Percentiles rank a stretch among this genome's conserved stretches.
Conservation (phyloP, 768 basidiomycete genomes). For the Phaffia tasmanica region DNA sequence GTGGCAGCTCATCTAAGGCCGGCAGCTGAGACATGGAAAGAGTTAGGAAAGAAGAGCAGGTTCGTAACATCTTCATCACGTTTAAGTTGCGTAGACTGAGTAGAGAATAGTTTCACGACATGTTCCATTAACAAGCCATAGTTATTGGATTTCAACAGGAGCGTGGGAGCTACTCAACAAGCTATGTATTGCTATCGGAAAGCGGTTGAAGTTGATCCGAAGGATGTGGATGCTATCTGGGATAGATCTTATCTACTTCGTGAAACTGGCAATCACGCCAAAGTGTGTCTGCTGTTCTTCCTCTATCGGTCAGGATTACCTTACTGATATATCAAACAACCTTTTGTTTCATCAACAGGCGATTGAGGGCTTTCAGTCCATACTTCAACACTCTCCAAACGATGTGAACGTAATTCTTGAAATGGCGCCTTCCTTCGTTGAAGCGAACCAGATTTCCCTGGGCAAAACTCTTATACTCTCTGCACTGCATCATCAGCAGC, state of each 20-base stretch:
- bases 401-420: constrained; percentile 69
- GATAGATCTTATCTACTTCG: constrained; percentile 73
- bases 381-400: constrained; percentile 66
- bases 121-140: neutral
- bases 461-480: constrained; percentile 59
- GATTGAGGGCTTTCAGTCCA: constrained; percentile 52
- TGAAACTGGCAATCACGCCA: constrained; percentile 57
- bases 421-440: constrained; percentile 62
- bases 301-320: neutral
- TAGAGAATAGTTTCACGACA: neutral
- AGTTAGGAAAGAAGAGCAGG: constrained; percentile 64
- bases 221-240: constrained; percentile 76
- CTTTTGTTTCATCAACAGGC: constrained; percentile 40
- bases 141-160: constrained; percentile 39
- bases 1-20: constrained; percentile 81
- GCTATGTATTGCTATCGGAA: constrained; percentile 86
- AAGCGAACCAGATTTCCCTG: constrained; percentile 54
- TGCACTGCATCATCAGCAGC: constrained; percentile 61
- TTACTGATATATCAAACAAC: neutral
- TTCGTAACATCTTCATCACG: constrained; percentile 36
- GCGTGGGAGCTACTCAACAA: constrained; percentile 64
- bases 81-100: neutral
- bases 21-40: constrained; percentile 78
- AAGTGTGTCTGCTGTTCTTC: constrained; percentile 42
- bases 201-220: constrained; percentile 62